Evolutionary conservation across 495 filamentous ascomycete species (phyloP), one percentile per base, ranked within the genome.

Genomic region (Aspergillus egyptiacus): DNA sequence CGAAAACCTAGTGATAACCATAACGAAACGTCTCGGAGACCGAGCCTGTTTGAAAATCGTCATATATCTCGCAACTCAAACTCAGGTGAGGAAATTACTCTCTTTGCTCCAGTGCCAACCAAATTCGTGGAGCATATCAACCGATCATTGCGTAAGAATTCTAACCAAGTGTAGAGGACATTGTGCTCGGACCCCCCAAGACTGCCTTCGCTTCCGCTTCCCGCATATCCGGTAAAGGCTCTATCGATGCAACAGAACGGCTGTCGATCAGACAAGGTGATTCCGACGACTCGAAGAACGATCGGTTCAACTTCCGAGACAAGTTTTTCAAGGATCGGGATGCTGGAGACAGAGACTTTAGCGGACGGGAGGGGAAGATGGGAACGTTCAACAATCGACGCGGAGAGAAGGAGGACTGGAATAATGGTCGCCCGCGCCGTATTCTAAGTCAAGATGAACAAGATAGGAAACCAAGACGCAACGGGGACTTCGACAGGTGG

Each of bases 131-230:
- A n/a, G n/a, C n/a, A n/a, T n/a, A n/a, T n/a, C n/a, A n/a, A n/a
- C n/a, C n/a, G n/a, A n/a, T n/a, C n/a, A n/a, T n/a, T 25, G 17
- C 19, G 10, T 48, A 2, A 35, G 48, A 38, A 52, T 42, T 48
- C 64, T 67, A 41, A 64, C 50, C 48, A 83, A 79, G 79, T 54
- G 65, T 73, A 52, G 90, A 93, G 59, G 87, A 95, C 48, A 89
- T 95, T 47, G 75, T 95, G 53, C 85, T 96, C 31, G 90, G 89
- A 25, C 91, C 91, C 24, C 89, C 91, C 1, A 89, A 90, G 55
- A 88, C 80, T 20, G 81, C 81, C 23, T 96, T 97, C 64, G 83
- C 87, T 48, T 96, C 91, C 8, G 83, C 88, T 13, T 88, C 86
- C 36, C 64, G 80, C 66, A 77, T 73, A 50, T 57, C 72, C 47